These are phyloP conservation scores for Vitis rotundifolia DNA, from an alignment of 164 flowering plant species.

Conservation along the genomic window DNA sequence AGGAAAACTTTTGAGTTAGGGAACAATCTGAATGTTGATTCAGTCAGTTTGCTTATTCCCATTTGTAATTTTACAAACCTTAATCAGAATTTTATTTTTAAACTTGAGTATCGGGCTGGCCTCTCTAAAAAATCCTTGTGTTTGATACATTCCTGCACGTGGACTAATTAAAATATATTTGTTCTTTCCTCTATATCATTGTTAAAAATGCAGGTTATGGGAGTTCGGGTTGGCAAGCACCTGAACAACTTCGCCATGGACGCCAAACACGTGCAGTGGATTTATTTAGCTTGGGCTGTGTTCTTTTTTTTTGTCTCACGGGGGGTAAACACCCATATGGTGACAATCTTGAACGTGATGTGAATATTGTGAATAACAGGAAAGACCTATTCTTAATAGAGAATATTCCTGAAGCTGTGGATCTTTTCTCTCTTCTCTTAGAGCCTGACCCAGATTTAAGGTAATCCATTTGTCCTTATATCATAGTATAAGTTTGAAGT, in stretches of 20 bases:
- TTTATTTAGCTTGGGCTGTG: slow-evolving; percentile 80
- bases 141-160: neutral
- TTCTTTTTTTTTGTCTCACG: slow-evolving; percentile 71
- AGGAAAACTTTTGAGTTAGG: too few species aligned
- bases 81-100: too few species aligned
- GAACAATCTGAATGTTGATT: too few species aligned
- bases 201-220: slow-evolving; percentile 51
- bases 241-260: slow-evolving; percentile 67
- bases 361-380: slow-evolving; percentile 52
- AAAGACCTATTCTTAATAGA: slow-evolving; percentile 69
- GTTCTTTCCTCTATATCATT: neutral
- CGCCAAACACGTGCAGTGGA: slow-evolving; percentile 84
- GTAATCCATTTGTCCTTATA: slow-evolving; percentile 18
- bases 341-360: slow-evolving; percentile 63
- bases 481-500: too few species aligned
- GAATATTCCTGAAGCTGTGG: slow-evolving; percentile 70
- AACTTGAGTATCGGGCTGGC: too few species aligned
- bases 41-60: too few species aligned
- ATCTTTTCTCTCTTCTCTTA: slow-evolving; percentile 58
- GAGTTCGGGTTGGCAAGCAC: slow-evolving; percentile 92
- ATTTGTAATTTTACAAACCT: too few species aligned
- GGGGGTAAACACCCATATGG: slow-evolving; percentile 82
- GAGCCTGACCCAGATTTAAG: slow-evolving; percentile 63
- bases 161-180: neutral
- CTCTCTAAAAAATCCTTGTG: too few species aligned